Conservation (phyloP, 805 yeast genomes). For the Candida saitoana region DNA sequence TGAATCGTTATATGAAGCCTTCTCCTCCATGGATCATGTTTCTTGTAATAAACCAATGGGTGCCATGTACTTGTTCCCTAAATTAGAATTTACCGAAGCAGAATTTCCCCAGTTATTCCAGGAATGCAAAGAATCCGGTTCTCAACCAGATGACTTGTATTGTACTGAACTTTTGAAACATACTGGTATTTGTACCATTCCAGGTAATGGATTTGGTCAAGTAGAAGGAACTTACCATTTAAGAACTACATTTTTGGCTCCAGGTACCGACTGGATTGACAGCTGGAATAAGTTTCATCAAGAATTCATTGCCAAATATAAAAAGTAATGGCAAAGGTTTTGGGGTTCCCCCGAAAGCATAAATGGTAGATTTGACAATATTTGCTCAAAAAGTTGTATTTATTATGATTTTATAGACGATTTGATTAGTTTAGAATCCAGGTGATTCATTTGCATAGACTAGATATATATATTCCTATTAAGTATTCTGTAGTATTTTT, state of each 20-base stretch:
- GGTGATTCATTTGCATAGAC: neutral
- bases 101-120: constrained; percentile 51
- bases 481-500: too few species aligned
- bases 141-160: constrained; percentile 81
- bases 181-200: constrained; percentile 96
- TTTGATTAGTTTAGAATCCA: neutral
- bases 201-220: constrained; percentile 97
- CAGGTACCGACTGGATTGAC: constrained; percentile 86
- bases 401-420: neutral
- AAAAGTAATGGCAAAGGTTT: too few species aligned
- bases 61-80: constrained; percentile 96
- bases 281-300: constrained; percentile 77
- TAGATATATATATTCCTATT: neutral
- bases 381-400: too few species aligned
- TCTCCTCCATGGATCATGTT: constrained; percentile 74
- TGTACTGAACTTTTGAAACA: constrained; percentile 76
- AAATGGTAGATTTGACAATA: too few species aligned
- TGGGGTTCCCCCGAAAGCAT: too few species aligned
- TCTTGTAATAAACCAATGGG: constrained; percentile 89
- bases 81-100: constrained; percentile 50
- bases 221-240: constrained; percentile 83
- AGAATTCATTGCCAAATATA: constrained; percentile 59
- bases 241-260: constrained; percentile 95
- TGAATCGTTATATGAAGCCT: constrained; percentile 59
- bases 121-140: constrained; percentile 52